Evolutionary conservation across 768 basidiomycete species (phyloP), one percentile per base, ranked within the genome.

Genomic region (Mycena galericulata): DNA sequence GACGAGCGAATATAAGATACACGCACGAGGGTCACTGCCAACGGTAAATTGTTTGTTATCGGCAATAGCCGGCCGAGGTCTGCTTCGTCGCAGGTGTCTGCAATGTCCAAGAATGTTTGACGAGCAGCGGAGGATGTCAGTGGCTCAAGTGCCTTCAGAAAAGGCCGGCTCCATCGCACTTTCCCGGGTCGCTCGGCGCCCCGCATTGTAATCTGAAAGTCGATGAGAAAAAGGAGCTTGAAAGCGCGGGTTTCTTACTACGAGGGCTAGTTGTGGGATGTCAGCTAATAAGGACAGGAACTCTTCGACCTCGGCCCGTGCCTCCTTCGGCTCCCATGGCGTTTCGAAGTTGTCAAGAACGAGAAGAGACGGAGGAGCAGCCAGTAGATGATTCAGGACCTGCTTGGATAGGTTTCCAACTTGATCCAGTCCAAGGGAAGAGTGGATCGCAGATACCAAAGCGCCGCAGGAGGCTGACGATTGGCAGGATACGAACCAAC

Each of bases 311-410:
- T 22, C 51, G 15, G 3, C n/a, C 14, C 62, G 51, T 41, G 51
- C 24, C 18, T 38, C 38, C 4, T 15, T n/a, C 15, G 62, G n/a
- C 38, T 63, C 62, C 62, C 62, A 63, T 11, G 62, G 38, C 4
- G 62, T 63, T 22, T 63, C 62, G 30, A 64, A 56, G 22, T 64
- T 64, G 43, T 64, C 62, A 5, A 64, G 22, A 9, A 64, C 53
- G 30, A 64, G 34, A 14, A 64, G 34, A 11, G 40, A 36, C 3
- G 32, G 38, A 7, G 50, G 26, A 20, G 7, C 24, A 22, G 49
- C 2, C 5, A 26, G 32, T 3, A 41, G 40, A 15, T 64, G 41
- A 12, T 32, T 26, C 24, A 46, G n/a, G 38, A 64, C 38, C 51
- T 43, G 46, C 51, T 45, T 55, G 22, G 36, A 43, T 7, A 41